Evolutionary conservation across 495 filamentous ascomycete species (phyloP).

Genomic region (Neurospora sp.): DNA sequence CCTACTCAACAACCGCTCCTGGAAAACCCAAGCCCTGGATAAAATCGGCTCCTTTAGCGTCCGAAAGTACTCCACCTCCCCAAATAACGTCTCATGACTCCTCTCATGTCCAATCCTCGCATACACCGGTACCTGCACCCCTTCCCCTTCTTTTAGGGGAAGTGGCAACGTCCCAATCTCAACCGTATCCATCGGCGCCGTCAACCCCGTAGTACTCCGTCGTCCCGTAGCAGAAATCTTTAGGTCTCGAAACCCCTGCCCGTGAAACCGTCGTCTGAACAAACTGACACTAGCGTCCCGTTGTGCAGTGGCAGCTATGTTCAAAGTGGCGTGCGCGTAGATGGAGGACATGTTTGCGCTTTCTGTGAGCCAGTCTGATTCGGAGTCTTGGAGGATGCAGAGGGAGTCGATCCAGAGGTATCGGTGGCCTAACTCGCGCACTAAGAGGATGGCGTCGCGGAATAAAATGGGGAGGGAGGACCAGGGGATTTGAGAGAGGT

Average conservation of each 20-base stretch:
- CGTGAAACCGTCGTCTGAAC: slow-evolving; percentile 16
- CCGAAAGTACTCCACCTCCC: slow-evolving; percentile 7
- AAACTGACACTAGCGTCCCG: neutral
- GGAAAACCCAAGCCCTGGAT: slow-evolving; percentile 24
- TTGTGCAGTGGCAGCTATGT: neutral
- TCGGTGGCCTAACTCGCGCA: slow-evolving; percentile 1
- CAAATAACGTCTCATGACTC: slow-evolving; percentile 9
- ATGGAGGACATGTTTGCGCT: neutral
- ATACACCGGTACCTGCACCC: neutral
- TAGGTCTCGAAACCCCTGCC: slow-evolving; percentile 13
- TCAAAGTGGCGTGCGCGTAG: neutral
- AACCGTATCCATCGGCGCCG: neutral
- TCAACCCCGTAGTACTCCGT: neutral
- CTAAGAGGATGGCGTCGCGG: slow-evolving; percentile 3
- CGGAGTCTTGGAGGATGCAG: slow-evolving; percentile 21
- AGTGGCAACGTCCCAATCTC: slow-evolving; percentile 8
- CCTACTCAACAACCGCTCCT: slow-evolving; percentile 23
- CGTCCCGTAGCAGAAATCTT: neutral
- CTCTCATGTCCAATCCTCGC: slow-evolving; percentile 7
- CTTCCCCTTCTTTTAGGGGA: neutral
- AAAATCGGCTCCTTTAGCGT: slow-evolving; percentile 11
- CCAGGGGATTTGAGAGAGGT: slow-evolving; percentile 7
- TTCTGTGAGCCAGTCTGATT: slow-evolving; percentile 4
- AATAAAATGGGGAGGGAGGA: slow-evolving; percentile 3
- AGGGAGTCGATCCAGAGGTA: slow-evolving; percentile 28